Percentiles rank a stretch among this genome's conserved stretches.
These are phyloP conservation scores for Hypoxylon fragiforme DNA, from an alignment of 495 filamentous ascomycete species.

Conservation along the genomic window DNA sequence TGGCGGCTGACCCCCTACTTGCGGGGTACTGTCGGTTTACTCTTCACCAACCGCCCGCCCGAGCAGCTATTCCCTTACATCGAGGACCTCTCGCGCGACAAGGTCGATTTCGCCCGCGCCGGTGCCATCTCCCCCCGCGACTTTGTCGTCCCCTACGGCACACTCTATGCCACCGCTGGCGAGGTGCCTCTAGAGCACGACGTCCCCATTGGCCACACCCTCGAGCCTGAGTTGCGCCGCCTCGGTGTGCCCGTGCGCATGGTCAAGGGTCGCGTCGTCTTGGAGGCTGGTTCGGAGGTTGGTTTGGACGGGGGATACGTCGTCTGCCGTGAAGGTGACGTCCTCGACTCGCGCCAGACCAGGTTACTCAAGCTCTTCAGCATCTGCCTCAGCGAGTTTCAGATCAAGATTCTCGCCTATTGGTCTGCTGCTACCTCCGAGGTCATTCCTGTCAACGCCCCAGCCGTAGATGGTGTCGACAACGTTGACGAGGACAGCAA, in stretches of 20 bases:
- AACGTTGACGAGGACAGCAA: too few relatives aligned
- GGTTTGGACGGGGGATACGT: constrained; percentile 57
- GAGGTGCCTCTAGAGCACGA: constrained; percentile 80
- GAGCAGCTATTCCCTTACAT: constrained; percentile 69
- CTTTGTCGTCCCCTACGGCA: constrained; percentile 77
- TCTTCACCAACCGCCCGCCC: constrained; percentile 80
- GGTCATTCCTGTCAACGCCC: constrained; percentile 57
- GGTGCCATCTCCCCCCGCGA: constrained; percentile 71
- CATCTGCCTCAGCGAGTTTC: constrained; percentile 85
- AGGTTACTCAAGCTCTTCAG: constrained; percentile 93
- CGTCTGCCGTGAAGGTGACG: constrained; percentile 80
- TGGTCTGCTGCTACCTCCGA: constrained; percentile 63
- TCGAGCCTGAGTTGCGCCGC: constrained; percentile 85
- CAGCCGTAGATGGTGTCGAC: constrained; percentile 32
- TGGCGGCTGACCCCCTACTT: constrained; percentile 71
- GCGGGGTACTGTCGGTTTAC: constrained; percentile 79
- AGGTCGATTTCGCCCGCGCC: constrained; percentile 84
- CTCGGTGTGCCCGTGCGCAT: constrained; percentile 87
- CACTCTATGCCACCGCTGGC: constrained; percentile 73
- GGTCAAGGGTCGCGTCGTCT: constrained; percentile 81
- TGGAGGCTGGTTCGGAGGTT: constrained; percentile 56
- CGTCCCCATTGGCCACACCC: constrained; percentile 78
- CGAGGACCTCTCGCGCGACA: constrained; percentile 56
- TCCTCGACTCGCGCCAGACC: constrained; percentile 85
- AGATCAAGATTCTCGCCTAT: constrained; percentile 73